Base-by-base conservation (phyloP, 129 eudicot species). In the Scalesia atractyloides region DNA sequence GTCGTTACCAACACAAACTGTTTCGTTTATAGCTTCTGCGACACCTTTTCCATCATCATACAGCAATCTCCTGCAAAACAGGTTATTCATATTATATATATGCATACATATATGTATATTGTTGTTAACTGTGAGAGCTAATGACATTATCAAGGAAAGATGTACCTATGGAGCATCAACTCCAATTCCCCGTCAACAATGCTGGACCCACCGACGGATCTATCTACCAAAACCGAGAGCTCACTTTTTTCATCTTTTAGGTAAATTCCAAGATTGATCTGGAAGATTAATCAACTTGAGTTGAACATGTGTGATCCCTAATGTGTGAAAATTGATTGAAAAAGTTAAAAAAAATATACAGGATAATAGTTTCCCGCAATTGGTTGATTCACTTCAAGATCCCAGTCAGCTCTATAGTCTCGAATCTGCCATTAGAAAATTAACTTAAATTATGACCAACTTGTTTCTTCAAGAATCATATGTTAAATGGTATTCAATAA, bases 311-410 rank as follows among this genome's bases (percentile, higher is more conserved):
- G 75, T 19, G 41, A 15, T 41, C 66, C 56, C 5, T 47, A 11
- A 13, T 10, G n/a, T 9, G 58, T 58, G 17, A 47, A 63, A 58
- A 20, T 10, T 14, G 22, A 66, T 30, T 19, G 20, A 36, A 41
- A 39, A 41, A 41, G 11, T 41, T 41, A 41, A 7, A 74, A 75
- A 0, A 71, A 75, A 82, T 96, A 22, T 89, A 92, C 96, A 37
- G 96, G 96, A 79, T 92, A 89, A 85, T 92, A 92, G 68, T 92
- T 89, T 79, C 96, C 96, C 4, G 96, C 98, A 62, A 87, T 83
- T 59, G 96, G 98, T 76, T 92, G 89, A 81, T 87, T 85, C 51
- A 92, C 96, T 89, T 92, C 82, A 81, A 92, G 90, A 60, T 85
- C 64, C 98, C 98, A 92, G 67, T 92, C 96, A 53, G 93, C 73